Percentiles rank a stretch among this genome's conserved stretches.
Evolutionary conservation across 2,329 filamentous ascomycete species (phyloP).

Genomic region (Xylaria polymorpha): DNA sequence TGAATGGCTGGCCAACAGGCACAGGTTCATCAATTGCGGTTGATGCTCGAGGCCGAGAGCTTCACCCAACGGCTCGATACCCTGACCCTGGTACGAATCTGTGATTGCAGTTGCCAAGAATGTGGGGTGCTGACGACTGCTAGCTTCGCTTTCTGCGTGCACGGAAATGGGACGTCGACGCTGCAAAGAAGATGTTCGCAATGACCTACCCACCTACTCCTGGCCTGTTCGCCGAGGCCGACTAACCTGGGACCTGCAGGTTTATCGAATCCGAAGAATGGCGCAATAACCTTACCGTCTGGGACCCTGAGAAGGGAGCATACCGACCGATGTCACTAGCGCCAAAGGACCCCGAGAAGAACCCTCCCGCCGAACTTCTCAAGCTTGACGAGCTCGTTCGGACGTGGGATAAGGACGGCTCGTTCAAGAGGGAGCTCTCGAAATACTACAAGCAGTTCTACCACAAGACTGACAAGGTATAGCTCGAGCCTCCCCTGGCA

Average conservation of each 20-base stretch:
- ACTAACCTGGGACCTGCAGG: constrained; percentile 62
- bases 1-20: constrained; percentile 90
- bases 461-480: constrained; percentile 90
- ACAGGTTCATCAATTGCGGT: constrained; percentile 85
- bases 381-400: constrained; percentile 75
- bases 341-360: constrained; percentile 24
- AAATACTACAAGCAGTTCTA: constrained; percentile 99
- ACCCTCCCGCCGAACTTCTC: constrained; percentile 41
- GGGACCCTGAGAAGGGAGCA: constrained; percentile 81
- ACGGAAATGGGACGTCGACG: constrained; percentile 90
- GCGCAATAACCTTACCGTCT: constrained; percentile 82
- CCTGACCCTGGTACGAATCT: constrained; percentile 78
- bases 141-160: constrained; percentile 91
- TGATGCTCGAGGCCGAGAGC: constrained; percentile 84
- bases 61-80: constrained; percentile 90
- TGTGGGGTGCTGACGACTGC: constrained; percentile 15
- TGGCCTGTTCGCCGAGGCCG: not conserved
- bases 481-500: not conserved
- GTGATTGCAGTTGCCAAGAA: not conserved
- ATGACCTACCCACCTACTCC: constrained; percentile 39
- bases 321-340: constrained; percentile 30
- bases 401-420: constrained; percentile 72
- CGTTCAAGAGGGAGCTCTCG: constrained; percentile 80
- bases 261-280: constrained; percentile 91
- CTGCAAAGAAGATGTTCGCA: constrained; percentile 87